These are phyloP conservation scores for Candida sanyaensis DNA, from an alignment of 1,139 yeast species.

Conservation along the genomic window DNA sequence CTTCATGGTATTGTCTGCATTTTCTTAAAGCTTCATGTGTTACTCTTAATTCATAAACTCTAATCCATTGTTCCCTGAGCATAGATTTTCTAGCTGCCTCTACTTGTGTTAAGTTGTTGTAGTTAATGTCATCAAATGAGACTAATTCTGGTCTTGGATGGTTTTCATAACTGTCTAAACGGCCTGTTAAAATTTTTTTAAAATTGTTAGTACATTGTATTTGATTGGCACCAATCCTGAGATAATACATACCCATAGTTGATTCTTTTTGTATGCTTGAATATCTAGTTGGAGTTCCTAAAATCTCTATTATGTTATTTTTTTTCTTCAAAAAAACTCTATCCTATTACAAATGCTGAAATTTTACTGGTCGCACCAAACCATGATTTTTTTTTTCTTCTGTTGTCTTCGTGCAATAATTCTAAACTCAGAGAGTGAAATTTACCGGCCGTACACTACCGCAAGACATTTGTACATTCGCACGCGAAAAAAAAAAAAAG, in stretches of 20 bases:
- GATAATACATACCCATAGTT: slow-evolving; percentile 21
- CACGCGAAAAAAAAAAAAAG: too few species aligned
- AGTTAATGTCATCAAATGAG: slow-evolving; percentile 83
- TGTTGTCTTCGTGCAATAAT: neutral
- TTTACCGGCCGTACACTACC: too few species aligned
- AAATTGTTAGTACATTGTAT: slow-evolving; percentile 4
- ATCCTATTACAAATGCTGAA: slow-evolving; percentile 13
- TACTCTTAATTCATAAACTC: slow-evolving; percentile 65
- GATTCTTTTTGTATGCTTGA: too few species aligned
- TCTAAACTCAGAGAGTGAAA: too few species aligned
- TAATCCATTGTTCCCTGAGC: slow-evolving; percentile 80
- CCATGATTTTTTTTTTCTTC: neutral
- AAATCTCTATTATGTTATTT: neutral
- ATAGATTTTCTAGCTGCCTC: slow-evolving; percentile 75
- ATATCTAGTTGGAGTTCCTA: neutral
- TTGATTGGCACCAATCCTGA: neutral
- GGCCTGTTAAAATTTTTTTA: slow-evolving; percentile 19
- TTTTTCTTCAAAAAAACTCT: neutral
- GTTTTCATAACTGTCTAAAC: slow-evolving; percentile 41
- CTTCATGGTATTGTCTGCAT: slow-evolving; percentile 74
- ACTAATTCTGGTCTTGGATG: slow-evolving; percentile 74
- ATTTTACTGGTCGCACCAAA: slow-evolving; percentile 18
- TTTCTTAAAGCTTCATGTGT: slow-evolving; percentile 75
- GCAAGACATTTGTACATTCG: too few species aligned
- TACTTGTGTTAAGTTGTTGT: slow-evolving; percentile 63